Evolutionary conservation across 768 basidiomycete species (phyloP), one percentile per base, ranked within the genome.

Genomic region (Boletus fagicola): DNA sequence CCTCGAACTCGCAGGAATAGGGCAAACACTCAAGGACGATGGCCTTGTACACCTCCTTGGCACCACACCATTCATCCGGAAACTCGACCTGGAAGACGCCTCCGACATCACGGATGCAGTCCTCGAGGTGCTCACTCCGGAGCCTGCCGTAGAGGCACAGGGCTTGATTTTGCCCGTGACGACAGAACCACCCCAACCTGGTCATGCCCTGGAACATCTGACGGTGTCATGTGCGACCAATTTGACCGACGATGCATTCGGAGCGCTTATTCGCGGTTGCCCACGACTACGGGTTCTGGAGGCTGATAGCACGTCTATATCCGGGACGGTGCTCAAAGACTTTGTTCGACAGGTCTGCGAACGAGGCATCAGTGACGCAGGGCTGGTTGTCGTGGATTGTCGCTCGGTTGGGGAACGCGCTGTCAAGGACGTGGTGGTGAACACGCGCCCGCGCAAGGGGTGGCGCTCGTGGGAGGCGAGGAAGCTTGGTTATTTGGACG

Each of bases 1-100:
- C 53, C 75, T 97, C 43, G 93, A 97, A 72, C 68, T 95, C 55
- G 90, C 87, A 0, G 85, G 86, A 10, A 82, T 95, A 24, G 87
- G 90, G 13, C 66, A 78, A 13, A 83, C 85, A 46, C 71, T 94
- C 59, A 82, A 79, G 60, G 85, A 91, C 59, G 82, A 81, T 3
- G 93, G 92, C n/a, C 73, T 97, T 8, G 74, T 92, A 18, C 78
- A 78, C 43, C 77, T 97, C 22, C 73, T 97, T 36, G 73, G 72
- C 45, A 87, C 87, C 15, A 87, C 86, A 3, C 89, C 89, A 1
- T 70, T 78, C 58, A 84, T 97, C 47, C 80, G 85, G 53, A 83
- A 83, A 45, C 74, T 96, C 40, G 94, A 97, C 68, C 75, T 97
- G n/a, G 94, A 96, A 67, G 90, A 92, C 61, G 91, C 91, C 7